phyloP scores from a whole-genome alignment of 805 yeast genomes.

The Nakazawaea molendinolei region DNA sequence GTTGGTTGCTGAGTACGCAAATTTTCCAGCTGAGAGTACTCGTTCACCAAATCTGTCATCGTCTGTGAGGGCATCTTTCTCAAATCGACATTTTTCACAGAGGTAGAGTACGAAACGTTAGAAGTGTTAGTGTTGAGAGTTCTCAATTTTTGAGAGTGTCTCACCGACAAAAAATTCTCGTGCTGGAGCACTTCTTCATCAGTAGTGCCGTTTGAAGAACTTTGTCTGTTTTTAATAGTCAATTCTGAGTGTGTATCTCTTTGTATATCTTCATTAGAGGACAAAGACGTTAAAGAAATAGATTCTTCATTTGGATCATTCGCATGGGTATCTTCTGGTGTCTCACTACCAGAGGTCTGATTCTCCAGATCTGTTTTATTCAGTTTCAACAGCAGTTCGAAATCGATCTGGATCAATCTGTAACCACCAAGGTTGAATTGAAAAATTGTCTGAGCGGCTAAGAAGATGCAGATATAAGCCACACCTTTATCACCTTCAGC shows the following conservation, averaged over 20 bases:
- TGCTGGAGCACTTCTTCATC: neutral
- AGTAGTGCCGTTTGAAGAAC: neutral
- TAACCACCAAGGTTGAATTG: slow-evolving; percentile 76
- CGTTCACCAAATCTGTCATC: slow-evolving; percentile 39
- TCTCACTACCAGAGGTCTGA: slow-evolving; percentile 6
- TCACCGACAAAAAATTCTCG: neutral
- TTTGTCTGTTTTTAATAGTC: neutral
- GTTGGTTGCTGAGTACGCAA: slow-evolving; percentile 17
- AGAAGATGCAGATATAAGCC: slow-evolving; percentile 75
- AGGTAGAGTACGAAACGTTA: neutral
- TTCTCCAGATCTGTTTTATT: slow-evolving; percentile 21
- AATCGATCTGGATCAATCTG: slow-evolving; percentile 64
- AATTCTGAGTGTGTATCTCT: neutral
- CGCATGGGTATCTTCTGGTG: too few relatives aligned
- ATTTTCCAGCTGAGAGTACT: slow-evolving; percentile 43
- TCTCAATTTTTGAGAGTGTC: neutral
- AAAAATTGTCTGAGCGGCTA: slow-evolving; percentile 58
- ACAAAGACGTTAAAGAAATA: slow-evolving; percentile 4
- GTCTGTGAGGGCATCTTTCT: slow-evolving; percentile 34
- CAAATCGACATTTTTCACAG: slow-evolving; percentile 17
- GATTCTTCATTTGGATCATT: neutral
- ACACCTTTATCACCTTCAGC: slow-evolving; percentile 68
- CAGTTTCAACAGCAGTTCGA: slow-evolving; percentile 27
- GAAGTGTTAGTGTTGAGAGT: slow-evolving; percentile 1
- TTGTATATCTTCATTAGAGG: neutral